Evolutionary conservation across 1,284 basidiomycete species (phyloP), one percentile per base, ranked within the genome.

Genomic region (Microbotryum scabiosae): DNA sequence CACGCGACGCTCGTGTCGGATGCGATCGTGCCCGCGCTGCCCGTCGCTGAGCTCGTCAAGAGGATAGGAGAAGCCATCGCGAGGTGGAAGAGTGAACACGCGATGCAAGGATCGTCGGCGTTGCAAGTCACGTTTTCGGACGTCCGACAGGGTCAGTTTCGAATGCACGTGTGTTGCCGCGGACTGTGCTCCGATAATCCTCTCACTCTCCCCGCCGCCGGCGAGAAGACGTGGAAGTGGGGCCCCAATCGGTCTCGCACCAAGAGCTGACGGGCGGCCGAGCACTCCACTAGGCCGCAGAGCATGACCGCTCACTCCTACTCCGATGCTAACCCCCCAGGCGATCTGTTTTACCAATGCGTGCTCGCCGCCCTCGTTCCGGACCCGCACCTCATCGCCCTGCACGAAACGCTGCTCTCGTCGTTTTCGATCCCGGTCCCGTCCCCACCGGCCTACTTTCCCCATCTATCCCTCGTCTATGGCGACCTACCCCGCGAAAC

Each of bases 381-480:
- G 43, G 10, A 52, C 48, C 7, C 53, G n/a, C 45, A 59, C 48
- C 57, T 69, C 23, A 43, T 67, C 30, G 47, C 57, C 5, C 54
- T 69, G 21, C 65, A 67, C 53, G 49, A 67, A 23, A 54, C 58
- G 7, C 45, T 49, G 21, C 54, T 56, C 20, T 52, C 49, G 43
- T 57, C 58, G 23, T 64, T 64, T 25, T 47, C 58, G 52, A 28
- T 68, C 20, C 53, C 61, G 21, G 41, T 66, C 23, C 57, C 57
- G 10, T 54, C 44, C 4, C 51, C 59, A n/a, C 41, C 43, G 6
- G 49, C 56, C 14, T 69, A 65, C 59, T 69, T 67, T 54, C 67
- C 67, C 9, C 67, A 69, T 59, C 50, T 67, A 21, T 62, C 60
- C 41, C 61, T 69, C 46, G 59, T 69, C 16, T 69, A 69, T 47